phyloP scores from a whole-genome alignment of 2,329 filamentous ascomycete species.

The Calonectria naviculata region DNA sequence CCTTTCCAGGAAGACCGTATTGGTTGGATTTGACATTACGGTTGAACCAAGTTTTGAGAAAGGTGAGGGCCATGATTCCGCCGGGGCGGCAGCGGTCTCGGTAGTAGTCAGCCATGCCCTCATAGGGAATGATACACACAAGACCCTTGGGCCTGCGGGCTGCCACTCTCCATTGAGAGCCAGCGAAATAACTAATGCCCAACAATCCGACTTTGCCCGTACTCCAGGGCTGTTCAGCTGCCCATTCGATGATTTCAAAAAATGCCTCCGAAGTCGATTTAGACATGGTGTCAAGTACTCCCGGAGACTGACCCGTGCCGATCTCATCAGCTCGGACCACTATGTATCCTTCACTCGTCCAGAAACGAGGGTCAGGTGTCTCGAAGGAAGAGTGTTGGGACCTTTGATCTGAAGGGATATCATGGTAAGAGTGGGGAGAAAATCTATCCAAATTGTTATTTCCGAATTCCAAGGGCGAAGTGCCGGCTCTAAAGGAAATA shows the following conservation, averaged over 20 bases:
- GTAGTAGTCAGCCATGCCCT: background rate
- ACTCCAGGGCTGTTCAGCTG: slow-evolving; percentile 48
- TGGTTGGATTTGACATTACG: background rate
- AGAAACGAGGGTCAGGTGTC: slow-evolving; percentile 15
- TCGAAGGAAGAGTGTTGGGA: slow-evolving; percentile 10
- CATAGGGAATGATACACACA: slow-evolving; percentile 53
- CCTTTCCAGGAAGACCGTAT: background rate
- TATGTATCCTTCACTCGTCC: slow-evolving; percentile 9
- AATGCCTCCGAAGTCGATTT: background rate
- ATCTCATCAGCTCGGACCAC: slow-evolving; percentile 11
- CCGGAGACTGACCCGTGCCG: slow-evolving; percentile 6
- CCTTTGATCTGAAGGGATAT: slow-evolving; percentile 7
- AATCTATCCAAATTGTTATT: background rate
- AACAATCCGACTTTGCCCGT: slow-evolving; percentile 58
- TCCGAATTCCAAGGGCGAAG: too few species aligned
- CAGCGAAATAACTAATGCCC: slow-evolving; percentile 57
- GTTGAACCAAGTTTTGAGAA: background rate
- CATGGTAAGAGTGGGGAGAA: background rate
- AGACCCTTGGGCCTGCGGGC: slow-evolving; percentile 55
- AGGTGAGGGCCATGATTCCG: background rate
- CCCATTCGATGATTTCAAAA: slow-evolving; percentile 8
- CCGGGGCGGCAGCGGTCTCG: background rate
- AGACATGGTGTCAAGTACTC: background rate
- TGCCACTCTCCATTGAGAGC: slow-evolving; percentile 58
- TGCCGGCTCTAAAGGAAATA: too few species aligned